phyloP scores from a whole-genome alignment of 441 rosid species.

The Adansonia gregorii region DNA sequence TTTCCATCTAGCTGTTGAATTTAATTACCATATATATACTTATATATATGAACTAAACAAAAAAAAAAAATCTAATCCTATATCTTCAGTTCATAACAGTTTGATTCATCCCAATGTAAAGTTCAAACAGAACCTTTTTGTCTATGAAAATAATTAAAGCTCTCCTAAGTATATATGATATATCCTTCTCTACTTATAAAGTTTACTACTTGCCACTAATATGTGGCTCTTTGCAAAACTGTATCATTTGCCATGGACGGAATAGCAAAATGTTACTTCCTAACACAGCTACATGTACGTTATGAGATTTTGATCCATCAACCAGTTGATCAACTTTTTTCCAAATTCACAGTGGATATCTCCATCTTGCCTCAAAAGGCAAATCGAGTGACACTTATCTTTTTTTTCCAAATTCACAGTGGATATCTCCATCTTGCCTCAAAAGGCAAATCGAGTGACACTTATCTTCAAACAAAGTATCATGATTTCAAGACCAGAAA shows the following conservation, averaged over 20 bases:
- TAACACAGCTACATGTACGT: not conserved
- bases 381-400: not conserved
- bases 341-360: no score
- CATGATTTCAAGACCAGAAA: not conserved
- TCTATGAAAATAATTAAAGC: not conserved
- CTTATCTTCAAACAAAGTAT: not conserved
- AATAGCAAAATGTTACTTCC: not conserved
- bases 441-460: not conserved
- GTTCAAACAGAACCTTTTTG: no score
- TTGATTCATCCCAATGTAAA: not conserved
- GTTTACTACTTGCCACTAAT: not conserved
- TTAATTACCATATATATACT: not conserved
- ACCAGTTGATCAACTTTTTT: not conserved
- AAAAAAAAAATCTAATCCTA: not conserved
- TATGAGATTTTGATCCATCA: not conserved
- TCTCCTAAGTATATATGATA: not conserved
- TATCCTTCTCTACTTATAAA: not conserved
- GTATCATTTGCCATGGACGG: not conserved
- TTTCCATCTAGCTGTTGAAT: not conserved
- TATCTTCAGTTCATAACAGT: not conserved
- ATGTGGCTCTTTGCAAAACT: not conserved
- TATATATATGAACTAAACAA: not conserved
- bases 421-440: not conserved
- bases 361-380: not conserved
- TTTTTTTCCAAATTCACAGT: not conserved